Evolutionary conservation across 2,329 filamentous ascomycete species (phyloP).

Genomic region (Capronia epimyces): DNA sequence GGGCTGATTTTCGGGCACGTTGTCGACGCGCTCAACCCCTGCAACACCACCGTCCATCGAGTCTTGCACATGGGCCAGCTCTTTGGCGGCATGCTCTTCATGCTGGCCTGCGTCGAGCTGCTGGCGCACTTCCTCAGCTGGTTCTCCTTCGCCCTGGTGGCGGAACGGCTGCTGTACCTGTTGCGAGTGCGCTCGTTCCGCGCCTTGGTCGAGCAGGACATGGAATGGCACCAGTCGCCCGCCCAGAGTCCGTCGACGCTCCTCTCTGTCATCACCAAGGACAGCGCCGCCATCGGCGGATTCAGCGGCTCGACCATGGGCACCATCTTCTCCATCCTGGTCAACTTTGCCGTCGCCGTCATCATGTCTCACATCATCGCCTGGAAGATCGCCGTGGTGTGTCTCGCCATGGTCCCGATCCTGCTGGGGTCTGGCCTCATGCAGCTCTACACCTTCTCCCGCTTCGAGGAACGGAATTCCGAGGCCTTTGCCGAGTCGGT

Average conservation of each 20-base stretch:
- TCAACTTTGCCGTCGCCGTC: slow-evolving; percentile 64
- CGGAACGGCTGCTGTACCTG: slow-evolving; percentile 20
- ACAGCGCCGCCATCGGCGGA: slow-evolving; percentile 61
- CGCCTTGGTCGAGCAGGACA: slow-evolving; percentile 20
- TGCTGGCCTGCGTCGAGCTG: slow-evolving; percentile 56
- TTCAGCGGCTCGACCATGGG: slow-evolving; percentile 42
- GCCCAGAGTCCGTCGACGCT: slow-evolving; percentile 57
- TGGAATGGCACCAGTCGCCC: slow-evolving; percentile 63
- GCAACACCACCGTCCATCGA: slow-evolving; percentile 41
- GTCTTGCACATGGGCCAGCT: slow-evolving; percentile 50
- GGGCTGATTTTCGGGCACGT: slow-evolving; percentile 58
- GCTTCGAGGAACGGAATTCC: slow-evolving; percentile 52
- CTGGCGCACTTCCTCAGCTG: slow-evolving; percentile 56
- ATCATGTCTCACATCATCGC: slow-evolving; percentile 65
- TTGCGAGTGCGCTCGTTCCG: slow-evolving; percentile 25
- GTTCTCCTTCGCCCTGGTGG: slow-evolving; percentile 35
- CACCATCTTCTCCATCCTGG: slow-evolving; percentile 38
- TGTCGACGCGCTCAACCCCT: slow-evolving; percentile 53
- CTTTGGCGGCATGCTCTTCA: slow-evolving; percentile 56
- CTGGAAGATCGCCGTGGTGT: slow-evolving; percentile 71
- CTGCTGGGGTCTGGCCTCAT: slow-evolving; percentile 65
- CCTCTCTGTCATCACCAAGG: slow-evolving; percentile 63
- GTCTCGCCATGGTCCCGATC: slow-evolving; percentile 62
- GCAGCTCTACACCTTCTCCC: slow-evolving; percentile 56
- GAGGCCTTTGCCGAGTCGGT: slow-evolving; percentile 49